phyloP scores from a whole-genome alignment of 495 filamentous ascomycete genomes.

The Talaromyces ruber region DNA sequence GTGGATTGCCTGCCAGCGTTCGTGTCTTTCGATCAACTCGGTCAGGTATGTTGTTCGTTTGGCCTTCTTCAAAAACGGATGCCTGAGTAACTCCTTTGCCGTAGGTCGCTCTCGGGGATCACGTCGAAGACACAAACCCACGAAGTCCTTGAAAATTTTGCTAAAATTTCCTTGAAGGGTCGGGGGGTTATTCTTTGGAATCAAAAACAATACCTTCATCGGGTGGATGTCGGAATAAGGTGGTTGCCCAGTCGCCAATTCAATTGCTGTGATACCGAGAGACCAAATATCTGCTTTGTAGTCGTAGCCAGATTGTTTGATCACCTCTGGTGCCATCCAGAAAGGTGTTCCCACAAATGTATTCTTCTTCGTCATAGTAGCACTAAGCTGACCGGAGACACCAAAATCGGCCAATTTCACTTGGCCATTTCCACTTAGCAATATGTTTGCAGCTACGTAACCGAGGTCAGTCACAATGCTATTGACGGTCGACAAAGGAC shows the following conservation, averaged over 20 bases:
- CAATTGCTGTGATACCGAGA: slow-evolving; percentile 92
- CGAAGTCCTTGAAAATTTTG: slow-evolving; percentile 88
- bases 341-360: slow-evolving; percentile 98
- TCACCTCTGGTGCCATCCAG: slow-evolving; percentile 99
- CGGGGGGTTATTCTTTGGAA: slow-evolving; percentile 90
- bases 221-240: slow-evolving; percentile 96
- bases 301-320: slow-evolving; percentile 96
- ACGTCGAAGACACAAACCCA: slow-evolving; percentile 76
- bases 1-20: slow-evolving; percentile 72
- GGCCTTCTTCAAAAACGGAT: slow-evolving; percentile 80
- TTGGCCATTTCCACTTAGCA: slow-evolving; percentile 80
- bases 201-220: slow-evolving; percentile 97
- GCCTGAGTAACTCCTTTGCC: slow-evolving; percentile 79
- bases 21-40: slow-evolving; percentile 83
- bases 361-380: slow-evolving; percentile 99
- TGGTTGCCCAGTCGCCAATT: slow-evolving; percentile 86
- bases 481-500: not conserved
- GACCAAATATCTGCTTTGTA: slow-evolving; percentile 99
- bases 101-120: slow-evolving; percentile 83
- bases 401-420: slow-evolving; percentile 98
- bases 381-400: slow-evolving; percentile 92
- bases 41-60: slow-evolving; percentile 87
- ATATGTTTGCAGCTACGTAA: slow-evolving; percentile 73
- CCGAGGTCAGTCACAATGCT: not conserved
- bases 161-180: slow-evolving; percentile 77